Base-by-base conservation (phyloP, 768 basidiomycete species). In the Chalciporus piperatus region DNA sequence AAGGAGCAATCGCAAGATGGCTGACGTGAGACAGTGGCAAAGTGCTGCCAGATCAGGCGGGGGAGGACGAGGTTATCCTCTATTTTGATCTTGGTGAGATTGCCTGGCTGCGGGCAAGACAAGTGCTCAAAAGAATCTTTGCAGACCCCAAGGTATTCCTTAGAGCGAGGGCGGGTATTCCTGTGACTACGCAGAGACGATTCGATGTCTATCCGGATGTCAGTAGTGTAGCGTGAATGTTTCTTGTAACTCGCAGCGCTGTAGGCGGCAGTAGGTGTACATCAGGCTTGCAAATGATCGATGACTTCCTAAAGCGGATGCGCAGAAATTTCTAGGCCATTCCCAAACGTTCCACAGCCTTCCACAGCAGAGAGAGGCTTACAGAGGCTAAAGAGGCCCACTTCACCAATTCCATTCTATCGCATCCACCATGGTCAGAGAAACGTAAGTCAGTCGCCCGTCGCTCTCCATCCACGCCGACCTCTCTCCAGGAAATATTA, bases 181-280 rank as follows among this genome's bases (percentile, higher is more conserved):
- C 96, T 6, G 92, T 98, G n/a, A 93, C 91, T 1, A 79, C 72
- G 30, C 96, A 98, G 69, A 74, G 94, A 48, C 80, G 95, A 46
- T 97, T 96, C 63, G 95, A 96, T 70, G 91, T 97, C 39, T 98
- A 98, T 64, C 72, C 78, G 5, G 86, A 95, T 65, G 82, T 96
- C 47, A 79, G 75, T 56, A 37, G 16, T 37, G 33, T 35, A 35
- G 16, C 16, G 16, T 35, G 7, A 35, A 14, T 35, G 33, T 35
- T 6, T 35, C 4, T 35, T 35, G 7, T n/a, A 32, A 14, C 33
- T n/a, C 16, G 7, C 33, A n/a, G 16, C 16, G 33, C 14, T n/a
- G n/a, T n/a, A n/a, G n/a, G n/a, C n/a, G n/a, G n/a, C n/a, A n/a
- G n/a, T n/a, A n/a, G n/a, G n/a, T n/a, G n/a, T n/a, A n/a, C n/a